Evolutionary conservation across 2,329 filamentous ascomycete species (phyloP).

Genomic region (Dactylellina leptospora): DNA sequence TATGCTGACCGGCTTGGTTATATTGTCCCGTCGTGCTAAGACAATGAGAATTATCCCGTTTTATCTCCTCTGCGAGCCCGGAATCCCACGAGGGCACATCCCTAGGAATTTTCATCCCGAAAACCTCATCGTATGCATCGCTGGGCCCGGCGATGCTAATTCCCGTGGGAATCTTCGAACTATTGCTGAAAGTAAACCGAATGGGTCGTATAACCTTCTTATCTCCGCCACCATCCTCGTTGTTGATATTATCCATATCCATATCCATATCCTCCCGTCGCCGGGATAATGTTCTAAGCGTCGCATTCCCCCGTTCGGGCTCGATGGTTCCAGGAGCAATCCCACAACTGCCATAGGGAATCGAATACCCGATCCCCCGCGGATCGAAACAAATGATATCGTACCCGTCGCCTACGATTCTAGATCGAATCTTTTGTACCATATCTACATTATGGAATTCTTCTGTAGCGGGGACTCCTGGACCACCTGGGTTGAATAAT

Average conservation of each 20-base stretch:
- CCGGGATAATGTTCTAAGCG: constrained; percentile 3
- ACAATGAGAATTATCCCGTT: background rate
- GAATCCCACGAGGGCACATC: constrained; percentile 26
- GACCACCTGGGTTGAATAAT: constrained; percentile 64
- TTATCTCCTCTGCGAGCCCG: background rate
- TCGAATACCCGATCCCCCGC: constrained; percentile 35
- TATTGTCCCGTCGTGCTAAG: constrained; percentile 16
- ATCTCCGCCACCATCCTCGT: no score
- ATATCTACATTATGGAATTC: constrained; percentile 56
- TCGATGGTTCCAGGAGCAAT: constrained; percentile 16
- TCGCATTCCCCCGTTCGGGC: constrained; percentile 38
- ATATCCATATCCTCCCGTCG: background rate
- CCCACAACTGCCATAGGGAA: constrained; percentile 34
- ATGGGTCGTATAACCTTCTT: background rate
- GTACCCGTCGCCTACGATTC: constrained; percentile 29
- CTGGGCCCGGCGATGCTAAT: no score
- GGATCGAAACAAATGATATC: constrained; percentile 45
- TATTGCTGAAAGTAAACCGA: constrained; percentile 1
- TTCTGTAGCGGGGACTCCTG: constrained; percentile 62
- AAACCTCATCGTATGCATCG: background rate
- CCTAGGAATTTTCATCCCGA: constrained; percentile 19
- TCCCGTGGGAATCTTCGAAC: background rate
- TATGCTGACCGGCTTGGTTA: constrained; percentile 37
- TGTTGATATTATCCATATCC: no score
- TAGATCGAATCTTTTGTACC: background rate